Evolutionary conservation across 257 asterid species (phyloP).

Genomic region (Fraxinus americana): DNA sequence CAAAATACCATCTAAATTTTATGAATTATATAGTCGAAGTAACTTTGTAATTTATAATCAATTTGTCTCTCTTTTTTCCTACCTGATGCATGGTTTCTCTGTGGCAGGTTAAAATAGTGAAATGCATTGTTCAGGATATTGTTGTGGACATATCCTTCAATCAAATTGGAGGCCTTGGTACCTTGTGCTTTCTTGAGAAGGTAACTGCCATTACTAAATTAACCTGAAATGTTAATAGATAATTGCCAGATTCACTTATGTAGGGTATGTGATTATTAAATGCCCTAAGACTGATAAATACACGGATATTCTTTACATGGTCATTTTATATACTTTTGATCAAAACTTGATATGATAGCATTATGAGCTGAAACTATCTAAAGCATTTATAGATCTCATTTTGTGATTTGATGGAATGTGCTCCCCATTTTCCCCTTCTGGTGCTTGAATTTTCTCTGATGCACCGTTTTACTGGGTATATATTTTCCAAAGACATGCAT

Average conservation of each 20-base stretch:
- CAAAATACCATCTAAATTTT: conserved; percentile 1
- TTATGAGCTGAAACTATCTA: not conserved
- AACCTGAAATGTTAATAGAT: not conserved
- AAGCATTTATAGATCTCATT: not conserved
- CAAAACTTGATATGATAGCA: not conserved
- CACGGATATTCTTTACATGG: not conserved
- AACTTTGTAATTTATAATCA: not conserved
- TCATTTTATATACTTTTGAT: not conserved
- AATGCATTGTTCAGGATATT: conserved; percentile 64
- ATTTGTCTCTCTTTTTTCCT: not conserved
- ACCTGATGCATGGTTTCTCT: not conserved
- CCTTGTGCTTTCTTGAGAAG: conserved; percentile 83
- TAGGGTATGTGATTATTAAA: not conserved
- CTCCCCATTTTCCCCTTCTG: not conserved
- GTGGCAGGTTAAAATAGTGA: conserved; percentile 72
- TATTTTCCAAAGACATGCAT: not conserved
- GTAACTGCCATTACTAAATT: conserved; percentile 27
- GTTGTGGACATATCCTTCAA: conserved; percentile 71
- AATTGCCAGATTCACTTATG: not conserved
- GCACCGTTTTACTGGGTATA: too few relatives aligned
- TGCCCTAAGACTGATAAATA: not conserved
- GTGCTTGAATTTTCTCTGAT: not conserved
- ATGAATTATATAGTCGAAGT: conserved; percentile 2
- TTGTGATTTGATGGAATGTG: not conserved
- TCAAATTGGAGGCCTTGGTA: conserved; percentile 75